Conservation (phyloP, 257 asterid species). For the Knoxia roxburghii region DNA sequence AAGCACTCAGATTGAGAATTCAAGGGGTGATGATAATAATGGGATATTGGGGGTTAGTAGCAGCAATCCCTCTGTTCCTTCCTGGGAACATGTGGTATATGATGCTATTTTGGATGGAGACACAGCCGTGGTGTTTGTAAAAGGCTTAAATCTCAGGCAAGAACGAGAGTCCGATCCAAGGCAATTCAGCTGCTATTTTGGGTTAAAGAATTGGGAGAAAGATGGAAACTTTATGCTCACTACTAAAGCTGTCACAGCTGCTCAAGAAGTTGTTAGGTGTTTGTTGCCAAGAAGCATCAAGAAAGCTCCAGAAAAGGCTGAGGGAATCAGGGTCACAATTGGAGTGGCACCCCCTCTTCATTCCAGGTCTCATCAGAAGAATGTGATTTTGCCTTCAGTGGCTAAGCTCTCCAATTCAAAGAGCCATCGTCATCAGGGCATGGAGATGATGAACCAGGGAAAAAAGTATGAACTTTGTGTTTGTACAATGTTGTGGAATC, state of each 20-base stretch:
- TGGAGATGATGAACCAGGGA: conserved; percentile 18
- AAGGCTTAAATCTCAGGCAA: conserved; percentile 84
- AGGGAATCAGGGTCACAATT: conserved; percentile 53
- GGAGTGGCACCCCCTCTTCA: conserved; percentile 36
- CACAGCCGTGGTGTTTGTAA: conserved; percentile 70
- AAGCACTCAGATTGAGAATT: conserved; percentile 17
- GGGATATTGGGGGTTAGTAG: conserved; percentile 21
- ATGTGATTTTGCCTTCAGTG: conserved; percentile 62
- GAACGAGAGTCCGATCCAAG: conserved; percentile 56
- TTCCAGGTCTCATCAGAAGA: conserved; percentile 24
- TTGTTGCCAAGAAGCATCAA: conserved; percentile 47
- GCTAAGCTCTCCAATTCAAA: conserved; percentile 44
- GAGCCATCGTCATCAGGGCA: not conserved
- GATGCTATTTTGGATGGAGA: conserved; percentile 65
- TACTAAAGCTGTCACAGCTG: conserved; percentile 74
- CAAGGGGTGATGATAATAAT: conserved; percentile 8
- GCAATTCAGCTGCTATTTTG: conserved; percentile 75
- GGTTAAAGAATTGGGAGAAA: conserved; percentile 34
- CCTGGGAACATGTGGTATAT: conserved; percentile 73
- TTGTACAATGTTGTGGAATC: conserved; percentile 99
- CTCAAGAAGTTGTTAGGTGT: conserved; percentile 92
- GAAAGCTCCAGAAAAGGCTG: conserved; percentile 35
- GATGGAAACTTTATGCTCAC: conserved; percentile 26
- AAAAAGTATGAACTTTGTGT: conserved; percentile 70
- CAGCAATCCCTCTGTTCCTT: conserved; percentile 33